Percentiles rank a stretch among this genome's conserved stretches.
Evolutionary conservation across 768 basidiomycete species (phyloP).

Genomic region (Tulasnella sp.): DNA sequence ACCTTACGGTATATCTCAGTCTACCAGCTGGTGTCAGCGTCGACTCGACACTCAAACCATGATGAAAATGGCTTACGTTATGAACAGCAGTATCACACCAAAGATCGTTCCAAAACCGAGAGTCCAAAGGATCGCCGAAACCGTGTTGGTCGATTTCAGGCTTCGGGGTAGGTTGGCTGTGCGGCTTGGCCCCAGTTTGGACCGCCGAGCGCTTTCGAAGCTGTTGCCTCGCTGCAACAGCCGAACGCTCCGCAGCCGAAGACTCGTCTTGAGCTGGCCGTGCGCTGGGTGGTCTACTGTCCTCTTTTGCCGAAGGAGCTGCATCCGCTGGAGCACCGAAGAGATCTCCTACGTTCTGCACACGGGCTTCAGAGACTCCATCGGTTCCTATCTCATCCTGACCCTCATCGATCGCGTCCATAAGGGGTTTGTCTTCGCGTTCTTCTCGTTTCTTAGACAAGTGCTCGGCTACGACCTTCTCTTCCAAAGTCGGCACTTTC

Average conservation of each 20-base stretch:
- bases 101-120: constrained; percentile 80
- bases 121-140: constrained; percentile 84
- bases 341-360: constrained; percentile 37
- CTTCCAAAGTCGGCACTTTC: constrained; percentile 61
- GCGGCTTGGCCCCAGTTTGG: constrained; percentile 47
- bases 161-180: constrained; percentile 57
- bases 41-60: background rate
- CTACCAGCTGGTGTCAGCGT: constrained; percentile 36
- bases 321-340: constrained; percentile 53
- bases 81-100: constrained; percentile 84
- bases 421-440: constrained; percentile 27
- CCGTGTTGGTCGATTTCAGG: constrained; percentile 66
- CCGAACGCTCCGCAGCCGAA: constrained; percentile 43
- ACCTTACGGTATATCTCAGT: constrained; percentile 95
- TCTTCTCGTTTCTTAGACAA: constrained; percentile 34
- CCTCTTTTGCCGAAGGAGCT: constrained; percentile 34
- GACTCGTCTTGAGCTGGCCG: constrained; percentile 39
- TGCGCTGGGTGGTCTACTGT: constrained; percentile 44
- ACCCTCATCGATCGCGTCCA: constrained; percentile 31
- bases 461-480: constrained; percentile 50
- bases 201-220: constrained; percentile 47
- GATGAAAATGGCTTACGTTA: constrained; percentile 52
- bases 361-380: constrained; percentile 31
- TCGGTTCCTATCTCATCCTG: constrained; percentile 19
- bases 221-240: constrained; percentile 43